Conservation (phyloP, 768 basidiomycete genomes). For the Cantharellus cinnabarinus region DNA sequence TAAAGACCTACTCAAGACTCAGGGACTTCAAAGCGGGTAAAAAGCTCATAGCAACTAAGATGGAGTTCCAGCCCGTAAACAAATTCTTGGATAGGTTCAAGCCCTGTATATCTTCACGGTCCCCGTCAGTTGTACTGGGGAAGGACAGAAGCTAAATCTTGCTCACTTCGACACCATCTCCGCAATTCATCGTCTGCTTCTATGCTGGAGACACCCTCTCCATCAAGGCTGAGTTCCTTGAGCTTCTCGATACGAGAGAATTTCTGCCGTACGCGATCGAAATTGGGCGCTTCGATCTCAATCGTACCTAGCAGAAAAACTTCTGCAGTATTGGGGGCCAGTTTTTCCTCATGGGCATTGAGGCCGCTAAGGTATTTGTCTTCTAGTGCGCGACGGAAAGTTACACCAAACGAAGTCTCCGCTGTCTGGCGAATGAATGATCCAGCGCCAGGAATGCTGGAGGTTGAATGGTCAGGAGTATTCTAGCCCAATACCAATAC, state of each 20-base stretch:
- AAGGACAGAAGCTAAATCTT: slow-evolving; percentile 3
- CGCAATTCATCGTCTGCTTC: slow-evolving; percentile 30
- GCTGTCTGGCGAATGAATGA: slow-evolving; percentile 60
- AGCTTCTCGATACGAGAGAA: slow-evolving; percentile 45
- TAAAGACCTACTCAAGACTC: slow-evolving; percentile 48
- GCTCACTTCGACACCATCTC: slow-evolving; percentile 49
- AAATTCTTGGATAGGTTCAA: slow-evolving; percentile 68
- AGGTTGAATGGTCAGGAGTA: not conserved
- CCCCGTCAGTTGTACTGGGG: slow-evolving; percentile 6
- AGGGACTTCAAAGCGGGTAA: slow-evolving; percentile 44
- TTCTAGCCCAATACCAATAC: not conserved
- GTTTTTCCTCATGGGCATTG: not conserved
- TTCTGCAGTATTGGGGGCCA: slow-evolving; percentile 28
- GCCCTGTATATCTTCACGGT: slow-evolving; percentile 40
- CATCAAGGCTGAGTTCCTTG: slow-evolving; percentile 64
- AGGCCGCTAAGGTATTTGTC: slow-evolving; percentile 52
- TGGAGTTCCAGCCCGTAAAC: slow-evolving; percentile 44
- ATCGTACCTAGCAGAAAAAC: slow-evolving; percentile 57
- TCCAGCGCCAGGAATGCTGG: slow-evolving; percentile 40
- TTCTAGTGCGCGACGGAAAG: slow-evolving; percentile 55
- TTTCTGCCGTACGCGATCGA: slow-evolving; percentile 58
- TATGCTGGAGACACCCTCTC: slow-evolving; percentile 33
- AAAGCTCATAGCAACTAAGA: slow-evolving; percentile 41
- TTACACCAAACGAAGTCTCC: slow-evolving; percentile 34
- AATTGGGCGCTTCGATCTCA: slow-evolving; percentile 64